Conservation (phyloP, 108 stramenopile species). For the Heterococcus sp. region DNA sequence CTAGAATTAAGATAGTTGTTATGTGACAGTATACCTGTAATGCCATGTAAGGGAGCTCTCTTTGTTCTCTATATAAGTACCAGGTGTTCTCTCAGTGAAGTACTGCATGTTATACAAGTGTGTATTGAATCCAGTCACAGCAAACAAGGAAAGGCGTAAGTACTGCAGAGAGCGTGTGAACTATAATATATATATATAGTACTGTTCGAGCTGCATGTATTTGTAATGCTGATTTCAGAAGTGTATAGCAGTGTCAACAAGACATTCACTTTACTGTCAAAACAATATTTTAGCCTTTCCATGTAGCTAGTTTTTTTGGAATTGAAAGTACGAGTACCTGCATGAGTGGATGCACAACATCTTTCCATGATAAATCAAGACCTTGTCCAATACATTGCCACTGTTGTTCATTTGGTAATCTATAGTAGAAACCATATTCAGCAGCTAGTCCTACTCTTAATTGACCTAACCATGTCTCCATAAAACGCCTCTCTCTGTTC, state of each 20-base stretch:
- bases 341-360: conserved; percentile 44
- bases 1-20: too few species aligned
- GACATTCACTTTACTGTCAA: too few species aligned
- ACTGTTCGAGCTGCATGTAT: too few species aligned
- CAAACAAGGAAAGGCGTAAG: too few species aligned
- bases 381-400: conserved; percentile 43
- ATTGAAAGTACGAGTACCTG: conserved; percentile 7
- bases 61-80: conserved; percentile 54
- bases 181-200: too few species aligned
- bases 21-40: too few species aligned
- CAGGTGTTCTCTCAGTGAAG: conserved; percentile 49
- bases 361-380: conserved; percentile 46
- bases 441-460: conserved; percentile 47
- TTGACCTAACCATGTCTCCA: conserved; percentile 45
- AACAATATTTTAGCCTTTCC: too few species aligned
- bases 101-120: conserved; percentile 15
- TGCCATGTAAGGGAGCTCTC: conserved; percentile 46
- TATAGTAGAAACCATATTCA: conserved; percentile 51
- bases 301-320: too few species aligned
- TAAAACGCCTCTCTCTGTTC: conserved; percentile 40
- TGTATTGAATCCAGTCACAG: too few species aligned
- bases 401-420: conserved; percentile 26
- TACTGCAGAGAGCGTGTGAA: too few species aligned
- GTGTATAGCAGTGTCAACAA: too few species aligned
- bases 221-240: too few species aligned